phyloP scores from a whole-genome alignment of 1,284 basidiomycete species.

The Kalmanozyma brasiliensis region DNA sequence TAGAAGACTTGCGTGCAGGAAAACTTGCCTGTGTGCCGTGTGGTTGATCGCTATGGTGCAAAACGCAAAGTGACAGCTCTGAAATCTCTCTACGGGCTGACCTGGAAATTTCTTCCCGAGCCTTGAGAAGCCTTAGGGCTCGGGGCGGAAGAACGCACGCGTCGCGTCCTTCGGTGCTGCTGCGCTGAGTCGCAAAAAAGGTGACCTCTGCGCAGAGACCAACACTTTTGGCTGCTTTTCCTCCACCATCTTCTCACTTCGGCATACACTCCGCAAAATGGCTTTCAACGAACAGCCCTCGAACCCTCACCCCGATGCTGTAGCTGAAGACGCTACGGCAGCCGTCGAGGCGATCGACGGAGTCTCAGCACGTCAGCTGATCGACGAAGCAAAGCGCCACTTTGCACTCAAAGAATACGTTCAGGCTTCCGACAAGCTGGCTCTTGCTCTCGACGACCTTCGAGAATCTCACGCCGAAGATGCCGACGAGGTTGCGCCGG shows the following conservation, averaged over 20 bases:
- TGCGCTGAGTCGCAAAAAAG: background rate
- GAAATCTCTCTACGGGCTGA: background rate
- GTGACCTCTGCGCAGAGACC: conserved; percentile 12
- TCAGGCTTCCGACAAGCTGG: conserved; percentile 51
- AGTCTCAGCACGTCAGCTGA: conserved; percentile 30
- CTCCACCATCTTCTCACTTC: conserved; percentile 5
- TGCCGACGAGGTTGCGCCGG: conserved; percentile 56
- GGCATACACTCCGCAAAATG: conserved; percentile 15
- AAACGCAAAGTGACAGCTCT: too few species aligned
- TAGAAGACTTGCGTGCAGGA: too few species aligned
- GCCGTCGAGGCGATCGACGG: background rate
- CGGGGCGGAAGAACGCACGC: too few species aligned
- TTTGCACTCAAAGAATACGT: conserved; percentile 61
- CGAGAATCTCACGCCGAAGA: conserved; percentile 52
- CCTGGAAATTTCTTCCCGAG: background rate
- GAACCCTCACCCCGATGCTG: conserved; percentile 16
- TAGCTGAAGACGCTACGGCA: background rate
- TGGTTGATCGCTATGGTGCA: too few species aligned
- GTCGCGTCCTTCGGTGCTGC: too few species aligned
- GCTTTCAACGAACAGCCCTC: conserved; percentile 45
- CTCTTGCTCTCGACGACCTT: conserved; percentile 55
- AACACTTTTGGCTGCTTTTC: conserved; percentile 14
- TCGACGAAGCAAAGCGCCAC: conserved; percentile 59
- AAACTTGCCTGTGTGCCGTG: too few species aligned
- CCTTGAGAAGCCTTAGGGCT: background rate